These are phyloP conservation scores for Amphibolis antarctica DNA, from an alignment of 106 monocot species.

Conservation along the genomic window DNA sequence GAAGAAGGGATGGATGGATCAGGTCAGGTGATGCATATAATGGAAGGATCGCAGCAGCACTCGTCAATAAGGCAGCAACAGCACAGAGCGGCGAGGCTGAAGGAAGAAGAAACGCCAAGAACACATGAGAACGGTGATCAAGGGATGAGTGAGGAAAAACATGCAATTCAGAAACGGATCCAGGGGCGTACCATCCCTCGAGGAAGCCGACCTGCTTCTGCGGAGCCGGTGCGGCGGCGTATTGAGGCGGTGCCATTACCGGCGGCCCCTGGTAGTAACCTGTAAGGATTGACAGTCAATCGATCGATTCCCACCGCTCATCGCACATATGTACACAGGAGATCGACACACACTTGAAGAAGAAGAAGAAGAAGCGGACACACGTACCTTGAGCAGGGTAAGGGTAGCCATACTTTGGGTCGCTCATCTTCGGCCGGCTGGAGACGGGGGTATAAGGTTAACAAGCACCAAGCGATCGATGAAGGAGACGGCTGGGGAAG, in stretches of 20 bases:
- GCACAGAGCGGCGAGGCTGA: slow-evolving; percentile 50
- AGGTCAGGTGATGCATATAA: slow-evolving; percentile 3
- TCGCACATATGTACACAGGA: neutral
- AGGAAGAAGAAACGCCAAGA: neutral
- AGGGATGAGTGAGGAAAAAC: no score
- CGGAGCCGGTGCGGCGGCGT: slow-evolving; percentile 35
- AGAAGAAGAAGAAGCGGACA: neutral
- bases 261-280: slow-evolving; percentile 81
- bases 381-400: slow-evolving; percentile 72
- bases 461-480: no score
- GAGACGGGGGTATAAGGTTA: no score
- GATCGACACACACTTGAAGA: neutral
- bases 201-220: slow-evolving; percentile 36
- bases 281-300: neutral
- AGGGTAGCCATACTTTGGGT: slow-evolving; percentile 37
- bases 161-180: neutral
- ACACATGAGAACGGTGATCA: neutral
- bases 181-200: slow-evolving; percentile 54
- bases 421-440: neutral
- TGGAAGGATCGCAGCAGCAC: slow-evolving; percentile 59
- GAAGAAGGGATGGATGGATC: no score
- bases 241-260: slow-evolving; percentile 75
- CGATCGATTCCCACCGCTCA: neutral
- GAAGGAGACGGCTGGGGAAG: no score
- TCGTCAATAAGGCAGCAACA: slow-evolving; percentile 61